Base-by-base conservation (phyloP, 306 rosid genomes). In the Vachellia collinsii region DNA sequence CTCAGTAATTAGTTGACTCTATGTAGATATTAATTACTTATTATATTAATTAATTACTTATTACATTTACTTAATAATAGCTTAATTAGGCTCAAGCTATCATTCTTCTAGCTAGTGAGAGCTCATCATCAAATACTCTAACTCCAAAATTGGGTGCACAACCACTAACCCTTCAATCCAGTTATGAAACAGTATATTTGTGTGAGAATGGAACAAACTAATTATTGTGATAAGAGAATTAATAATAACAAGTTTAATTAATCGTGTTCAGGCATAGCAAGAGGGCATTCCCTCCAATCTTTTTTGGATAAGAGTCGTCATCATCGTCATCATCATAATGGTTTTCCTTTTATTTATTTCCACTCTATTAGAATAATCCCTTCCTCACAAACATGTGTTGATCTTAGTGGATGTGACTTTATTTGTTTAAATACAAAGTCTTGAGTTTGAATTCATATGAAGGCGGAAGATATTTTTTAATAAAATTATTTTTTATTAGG, bases 251-350 rank as follows among this genome's bases (percentile, higher is more conserved):
- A 54, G 3, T 54, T 7, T 54, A n/a, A 54, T 54, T 54, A 54
- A 17, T 2, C 8, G 0, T 54, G 11, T 23, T 39, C 72, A 86
- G 87, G 72, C 41, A 17, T 80, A 42, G 75, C 83, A 77, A 86
- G 87, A 62, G 77, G 84, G 43, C 34, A 48, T 58, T 83, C 87
- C 13, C 70, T 80, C 59, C 81, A 86, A 36, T 51, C 66, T 77
- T 80, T 83, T 59, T 47, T 86, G 14, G 75, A 80, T 74, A 86
- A 83, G 68, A 29, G 34, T 29, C 34, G 34, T 29, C 34, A 29
- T 29, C n/a, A n/a, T n/a, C n/a, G n/a, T n/a, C n/a, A n/a, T n/a
- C 71, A 77, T 22, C n/a, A 7, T 14, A 62, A 54, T 14, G 82
- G 86, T 86, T 82, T n/a, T n/a, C n/a, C 74, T 12, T 5, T 19